phyloP scores from a whole-genome alignment of 1,284 basidiomycete species.

The Cryptococcus sp. region DNA sequence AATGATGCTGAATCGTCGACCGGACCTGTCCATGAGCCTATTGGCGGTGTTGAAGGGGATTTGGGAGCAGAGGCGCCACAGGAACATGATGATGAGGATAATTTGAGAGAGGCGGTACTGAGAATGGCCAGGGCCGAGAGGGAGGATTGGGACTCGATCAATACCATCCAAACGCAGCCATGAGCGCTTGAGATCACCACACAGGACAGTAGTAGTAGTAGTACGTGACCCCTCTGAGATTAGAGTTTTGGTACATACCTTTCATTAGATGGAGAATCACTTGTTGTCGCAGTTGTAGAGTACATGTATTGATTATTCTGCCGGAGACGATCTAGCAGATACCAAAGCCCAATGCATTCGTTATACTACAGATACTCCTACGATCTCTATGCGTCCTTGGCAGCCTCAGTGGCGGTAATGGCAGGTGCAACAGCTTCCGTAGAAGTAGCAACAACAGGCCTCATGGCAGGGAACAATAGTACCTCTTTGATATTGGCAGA shows the following conservation, averaged over 20 bases:
- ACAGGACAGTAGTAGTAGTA: too few species aligned
- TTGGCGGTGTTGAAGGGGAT: background rate
- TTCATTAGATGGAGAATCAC: too few species aligned
- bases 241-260: too few species aligned
- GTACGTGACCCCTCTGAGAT: too few species aligned
- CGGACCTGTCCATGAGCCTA: background rate
- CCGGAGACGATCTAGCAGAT: too few species aligned
- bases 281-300: too few species aligned
- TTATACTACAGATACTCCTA: background rate
- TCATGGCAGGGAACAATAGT: conserved; percentile 50
- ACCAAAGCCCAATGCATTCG: background rate
- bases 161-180: background rate
- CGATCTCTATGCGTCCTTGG: conserved; percentile 19
- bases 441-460: conserved; percentile 38
- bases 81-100: conserved; percentile 21
- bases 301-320: too few species aligned
- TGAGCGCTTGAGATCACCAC: too few species aligned
- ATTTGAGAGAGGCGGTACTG: background rate
- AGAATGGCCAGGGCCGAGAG: background rate
- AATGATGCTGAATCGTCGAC: background rate
- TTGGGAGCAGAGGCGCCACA: background rate
- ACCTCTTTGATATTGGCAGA: conserved; percentile 64
- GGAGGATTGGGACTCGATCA: background rate
- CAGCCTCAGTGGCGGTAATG: conserved; percentile 35
- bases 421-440: conserved; percentile 29